Evolutionary conservation across 2,329 filamentous ascomycete genomes (phyloP), one percentile per base, ranked within the genome.

Genomic region (Fusarium multiceps): DNA sequence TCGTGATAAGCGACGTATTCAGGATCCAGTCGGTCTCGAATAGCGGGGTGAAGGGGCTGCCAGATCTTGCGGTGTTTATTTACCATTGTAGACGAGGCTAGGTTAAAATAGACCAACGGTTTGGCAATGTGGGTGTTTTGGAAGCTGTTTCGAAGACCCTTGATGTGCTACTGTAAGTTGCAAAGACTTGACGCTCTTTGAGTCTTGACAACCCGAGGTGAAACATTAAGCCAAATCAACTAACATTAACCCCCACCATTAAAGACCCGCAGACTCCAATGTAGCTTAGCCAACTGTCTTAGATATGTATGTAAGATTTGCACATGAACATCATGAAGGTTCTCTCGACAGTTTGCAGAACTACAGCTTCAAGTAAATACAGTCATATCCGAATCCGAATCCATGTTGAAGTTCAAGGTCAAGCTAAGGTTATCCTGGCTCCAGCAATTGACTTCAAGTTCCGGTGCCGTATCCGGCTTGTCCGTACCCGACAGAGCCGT

Each of bases 1-100:
- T 82, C 79, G 63, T 82, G 80, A 49, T 80, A 78, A 32, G 73
- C 72, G 32, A 80, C 77, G 42, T 82, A 82, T 59, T 82, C 76
- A 13, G 79, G 78, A 69, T 82, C 80, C 2, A 82, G 75, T 8
- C 50, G 56, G 4, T 66, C 58, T 18, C 77, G 77, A 30, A 81
- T 71, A 20, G 66, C 63, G 12, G 76, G 74, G 63, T 81, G 76
- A 51, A 81, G 72, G 28, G 80, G 79, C 42, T 81, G 80, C 68
- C 72, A 73, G 32, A 73, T 69, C 32, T 68, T 72, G 49, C 60
- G 64, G 42, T 55, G 49, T 34, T 54, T 14, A 23, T 48, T 43
- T 18, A 48, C 5, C 68, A 69, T 71, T 49, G 41, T 30, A n/a
- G 8, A 18, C 16, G n/a, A 21, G 23, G 21, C 10, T 11, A 27